A percentile compares a stretch with the other conserved stretches of the same genome.
These are phyloP conservation scores for Gaeumannomyces sp. DNA, from an alignment of 2,329 filamentous ascomycete genomes.

Conservation along the genomic window DNA sequence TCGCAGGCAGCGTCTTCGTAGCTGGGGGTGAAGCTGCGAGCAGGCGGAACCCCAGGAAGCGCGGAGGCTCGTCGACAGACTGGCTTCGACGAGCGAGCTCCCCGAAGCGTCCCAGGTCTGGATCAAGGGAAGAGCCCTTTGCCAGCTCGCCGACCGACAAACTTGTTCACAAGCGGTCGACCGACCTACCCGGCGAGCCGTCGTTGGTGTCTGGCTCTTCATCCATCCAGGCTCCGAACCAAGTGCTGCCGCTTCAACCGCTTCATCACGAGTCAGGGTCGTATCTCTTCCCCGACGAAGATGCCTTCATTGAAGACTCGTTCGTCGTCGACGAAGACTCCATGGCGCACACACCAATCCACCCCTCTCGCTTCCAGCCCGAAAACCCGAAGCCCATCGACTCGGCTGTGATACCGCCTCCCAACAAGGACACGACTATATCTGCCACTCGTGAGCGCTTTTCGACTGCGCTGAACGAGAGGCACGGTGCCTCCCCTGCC, in stretches of 20 bases:
- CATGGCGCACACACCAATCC: not conserved
- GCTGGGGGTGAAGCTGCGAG: no score
- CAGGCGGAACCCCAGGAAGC: constrained; percentile 1
- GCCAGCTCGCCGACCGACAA: constrained; percentile 6
- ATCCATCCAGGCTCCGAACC: not conserved
- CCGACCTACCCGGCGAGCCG: not conserved
- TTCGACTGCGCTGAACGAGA: not conserved
- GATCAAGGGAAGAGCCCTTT: not conserved
- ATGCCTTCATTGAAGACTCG: not conserved
- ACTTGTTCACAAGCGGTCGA: not conserved
- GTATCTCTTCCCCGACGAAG: not conserved
- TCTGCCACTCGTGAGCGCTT: not conserved
- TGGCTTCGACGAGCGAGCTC: constrained; percentile 6
- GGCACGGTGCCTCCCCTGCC: not conserved
- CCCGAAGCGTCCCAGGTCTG: constrained; percentile 2
- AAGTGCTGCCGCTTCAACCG: not conserved
- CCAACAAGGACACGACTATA: not conserved
- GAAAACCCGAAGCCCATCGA: no score
- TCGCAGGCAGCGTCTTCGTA: not conserved
- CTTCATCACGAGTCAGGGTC: not conserved
- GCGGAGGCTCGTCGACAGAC: not conserved
- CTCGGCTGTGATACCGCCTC: not conserved
- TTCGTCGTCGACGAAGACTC: not conserved
- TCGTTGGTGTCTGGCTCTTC: not conserved
- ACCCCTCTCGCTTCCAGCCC: not conserved